These are phyloP conservation scores for Pleurotus tuoliensis DNA, from an alignment of 768 basidiomycete genomes.

Conservation along the genomic window DNA sequence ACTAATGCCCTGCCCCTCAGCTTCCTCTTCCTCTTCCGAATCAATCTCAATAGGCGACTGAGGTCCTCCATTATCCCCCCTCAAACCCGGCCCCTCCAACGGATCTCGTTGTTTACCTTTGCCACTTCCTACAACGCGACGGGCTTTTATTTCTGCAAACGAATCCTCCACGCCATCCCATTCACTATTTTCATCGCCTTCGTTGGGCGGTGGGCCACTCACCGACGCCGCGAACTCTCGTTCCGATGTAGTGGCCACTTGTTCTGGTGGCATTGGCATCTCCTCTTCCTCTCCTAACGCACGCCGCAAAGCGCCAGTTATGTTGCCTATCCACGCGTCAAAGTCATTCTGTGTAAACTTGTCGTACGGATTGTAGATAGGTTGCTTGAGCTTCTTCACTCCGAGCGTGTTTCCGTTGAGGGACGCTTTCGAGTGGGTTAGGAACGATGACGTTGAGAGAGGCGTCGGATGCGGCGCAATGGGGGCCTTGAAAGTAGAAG, in stretches of 20 bases:
- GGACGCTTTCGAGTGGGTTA: not conserved
- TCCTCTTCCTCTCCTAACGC: constrained; percentile 51
- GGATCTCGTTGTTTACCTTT: constrained; percentile 65
- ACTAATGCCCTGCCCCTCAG: constrained; percentile 13
- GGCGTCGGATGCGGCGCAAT: constrained; percentile 5
- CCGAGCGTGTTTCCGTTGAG: not conserved
- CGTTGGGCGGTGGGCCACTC: constrained; percentile 13
- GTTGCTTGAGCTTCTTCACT: constrained; percentile 29
- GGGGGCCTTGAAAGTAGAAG: not conserved
- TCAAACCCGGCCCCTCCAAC: constrained; percentile 54
- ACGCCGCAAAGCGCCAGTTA: constrained; percentile 51
- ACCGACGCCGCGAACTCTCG: constrained; percentile 15
- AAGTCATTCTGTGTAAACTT: constrained; percentile 67
- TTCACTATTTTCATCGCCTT: constrained; percentile 20
- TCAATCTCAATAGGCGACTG: constrained; percentile 46
- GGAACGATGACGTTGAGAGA: constrained; percentile 3
- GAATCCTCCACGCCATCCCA: constrained; percentile 45
- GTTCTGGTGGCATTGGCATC: constrained; percentile 13
- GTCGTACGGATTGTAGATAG: constrained; percentile 70
- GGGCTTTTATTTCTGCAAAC: constrained; percentile 48
- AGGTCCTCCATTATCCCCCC: constrained; percentile 26
- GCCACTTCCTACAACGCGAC: constrained; percentile 28
- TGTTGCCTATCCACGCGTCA: constrained; percentile 65
- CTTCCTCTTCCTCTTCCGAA: constrained; percentile 27
- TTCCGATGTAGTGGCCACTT: constrained; percentile 1